Evolutionary conservation across 2,329 filamentous ascomycete species (phyloP), one percentile per base, ranked within the genome.

Genomic region (Tympanopsis confertula): DNA sequence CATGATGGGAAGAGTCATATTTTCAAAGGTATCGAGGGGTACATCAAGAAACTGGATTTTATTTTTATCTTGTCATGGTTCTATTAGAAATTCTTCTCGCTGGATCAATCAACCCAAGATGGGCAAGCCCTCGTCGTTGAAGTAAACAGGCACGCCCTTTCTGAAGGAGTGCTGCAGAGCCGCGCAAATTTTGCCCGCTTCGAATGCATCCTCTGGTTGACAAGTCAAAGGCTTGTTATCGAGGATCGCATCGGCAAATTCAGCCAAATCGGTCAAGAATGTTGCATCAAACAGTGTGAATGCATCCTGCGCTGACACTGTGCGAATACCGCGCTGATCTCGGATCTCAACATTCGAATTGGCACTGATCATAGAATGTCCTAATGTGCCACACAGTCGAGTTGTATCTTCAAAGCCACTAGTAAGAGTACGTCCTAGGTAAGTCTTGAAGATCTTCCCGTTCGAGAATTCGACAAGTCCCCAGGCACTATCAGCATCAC

Each of bases 381-480:
- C 56, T 40, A 54, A 55, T n/a, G 55, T 58, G 36, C 55, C 55
- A 2, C 47, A 53, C 14, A 59, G 44, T 35, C 55, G 54, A 3
- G 54, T 58, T 24, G 43, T 47, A 35, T 48, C 47, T 39, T 60
- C 57, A 32, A 56, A 55, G 24, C 56, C 57, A 38, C 55, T 53
- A 7, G 55, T 52, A 44, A 55, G 48, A 20, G 54, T 60, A 37
- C 56, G 53, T 20, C 53, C 53, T 35, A 50, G 46, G 45, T 55
- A 52, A 20, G 51, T 48, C 29, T 51, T 53, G 5, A 55, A 48
- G 20, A 58, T 50, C 42, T 57, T 57, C 17, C 56, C 55, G 38
- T 53, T 56, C 45, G 50, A 46, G 45, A 57, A 59, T 42, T 59
- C 57, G 7, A 59, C 52, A 5, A 58, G 42, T 3, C 47, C 56